Evolutionary conservation across 2,329 filamentous ascomycete species (phyloP).

Genomic region (Aspergillus sclerotialis): DNA sequence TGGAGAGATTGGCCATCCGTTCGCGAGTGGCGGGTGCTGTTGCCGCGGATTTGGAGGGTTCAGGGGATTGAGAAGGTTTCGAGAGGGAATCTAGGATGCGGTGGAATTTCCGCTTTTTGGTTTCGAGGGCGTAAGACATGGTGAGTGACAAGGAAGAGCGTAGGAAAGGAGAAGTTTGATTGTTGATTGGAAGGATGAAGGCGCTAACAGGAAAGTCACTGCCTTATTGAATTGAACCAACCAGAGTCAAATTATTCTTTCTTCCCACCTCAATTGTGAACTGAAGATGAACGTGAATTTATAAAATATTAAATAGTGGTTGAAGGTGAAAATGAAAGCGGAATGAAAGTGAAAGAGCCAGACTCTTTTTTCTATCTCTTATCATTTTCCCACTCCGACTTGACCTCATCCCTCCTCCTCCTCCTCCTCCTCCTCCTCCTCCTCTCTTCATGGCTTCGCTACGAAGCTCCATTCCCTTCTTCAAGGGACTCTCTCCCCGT

Average conservation of each 20-base stretch:
- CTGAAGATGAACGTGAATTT: no score
- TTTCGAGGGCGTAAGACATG: constrained; percentile 40
- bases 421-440: no score
- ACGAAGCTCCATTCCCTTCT: constrained; percentile 22
- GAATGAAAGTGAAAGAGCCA: not conserved
- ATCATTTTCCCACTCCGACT: not conserved
- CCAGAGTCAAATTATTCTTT: no score
- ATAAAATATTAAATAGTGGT: no score
- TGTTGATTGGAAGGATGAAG: no score
- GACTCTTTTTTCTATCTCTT: not conserved
- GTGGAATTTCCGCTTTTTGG: constrained; percentile 43
- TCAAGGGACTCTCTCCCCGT: constrained; percentile 28
- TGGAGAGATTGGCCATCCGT: constrained; percentile 20
- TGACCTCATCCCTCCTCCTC: no score
- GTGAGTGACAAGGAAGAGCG: no score
- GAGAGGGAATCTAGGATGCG: constrained; percentile 40
- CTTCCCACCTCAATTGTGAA: no score
- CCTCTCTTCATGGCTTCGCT: constrained; percentile 32
- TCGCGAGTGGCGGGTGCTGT: constrained; percentile 17
- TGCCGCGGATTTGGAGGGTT: constrained; percentile 13
- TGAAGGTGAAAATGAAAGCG: no score
- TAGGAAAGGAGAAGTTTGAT: no score
- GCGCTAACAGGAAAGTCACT: no score
- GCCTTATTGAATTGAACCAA: no score
- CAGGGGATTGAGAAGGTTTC: constrained; percentile 18